Conservation (phyloP, 441 rosid species). For the Pelargonium australe region DNA sequence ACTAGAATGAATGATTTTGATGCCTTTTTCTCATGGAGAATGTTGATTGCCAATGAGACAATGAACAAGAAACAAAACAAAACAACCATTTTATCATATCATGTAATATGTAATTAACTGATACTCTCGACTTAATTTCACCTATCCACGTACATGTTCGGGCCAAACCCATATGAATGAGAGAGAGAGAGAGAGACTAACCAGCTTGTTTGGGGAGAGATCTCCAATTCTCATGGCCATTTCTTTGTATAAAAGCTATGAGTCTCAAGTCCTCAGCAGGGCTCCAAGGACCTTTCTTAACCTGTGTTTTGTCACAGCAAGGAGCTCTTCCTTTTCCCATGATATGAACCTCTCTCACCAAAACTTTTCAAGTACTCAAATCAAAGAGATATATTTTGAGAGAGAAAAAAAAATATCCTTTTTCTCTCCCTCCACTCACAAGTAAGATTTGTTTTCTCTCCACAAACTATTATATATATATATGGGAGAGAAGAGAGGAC, state of each 20-base stretch:
- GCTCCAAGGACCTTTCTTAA: conserved; percentile 28
- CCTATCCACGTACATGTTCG: no score
- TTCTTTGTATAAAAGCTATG: conserved; percentile 16
- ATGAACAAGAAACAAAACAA: no score
- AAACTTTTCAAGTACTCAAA: no score
- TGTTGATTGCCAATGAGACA: no score
- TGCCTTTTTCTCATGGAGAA: no score
- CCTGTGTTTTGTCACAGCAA: conserved; percentile 23
- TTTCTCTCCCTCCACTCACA: background rate
- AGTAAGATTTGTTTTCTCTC: background rate
- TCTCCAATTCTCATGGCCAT: conserved; percentile 18
- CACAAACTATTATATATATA: background rate
- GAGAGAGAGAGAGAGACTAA: background rate
- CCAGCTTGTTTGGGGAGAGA: conserved; percentile 23
- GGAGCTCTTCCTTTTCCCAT: conserved; percentile 24
- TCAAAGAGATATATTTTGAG: no score
- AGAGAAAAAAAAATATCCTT: background rate
- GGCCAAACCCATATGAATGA: no score
- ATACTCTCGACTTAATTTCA: no score
- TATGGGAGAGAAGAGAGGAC: background rate
- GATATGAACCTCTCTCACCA: no score
- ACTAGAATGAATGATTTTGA: no score
- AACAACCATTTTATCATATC: no score
- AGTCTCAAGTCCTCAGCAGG: conserved; percentile 23
- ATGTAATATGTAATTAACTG: no score